Evolutionary conservation across 306 rosid genomes (phyloP).

Genomic region (Cicer bijugum): DNA sequence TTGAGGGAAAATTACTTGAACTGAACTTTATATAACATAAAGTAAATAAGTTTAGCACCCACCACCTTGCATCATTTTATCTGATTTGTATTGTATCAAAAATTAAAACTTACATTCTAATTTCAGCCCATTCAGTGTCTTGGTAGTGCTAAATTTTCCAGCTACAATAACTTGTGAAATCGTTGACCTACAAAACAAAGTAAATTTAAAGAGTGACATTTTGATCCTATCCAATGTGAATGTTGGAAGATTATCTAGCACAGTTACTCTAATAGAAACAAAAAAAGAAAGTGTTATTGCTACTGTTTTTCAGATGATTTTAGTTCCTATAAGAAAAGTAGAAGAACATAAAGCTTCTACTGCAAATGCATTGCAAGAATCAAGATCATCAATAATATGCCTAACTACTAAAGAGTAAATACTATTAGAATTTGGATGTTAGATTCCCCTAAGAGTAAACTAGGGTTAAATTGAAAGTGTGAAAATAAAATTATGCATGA

Average conservation of each 20-base stretch:
- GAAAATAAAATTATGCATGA: no score
- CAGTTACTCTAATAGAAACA: constrained; percentile 4
- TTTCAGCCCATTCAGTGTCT: neutral
- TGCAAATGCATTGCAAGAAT: neutral
- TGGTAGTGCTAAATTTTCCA: constrained; percentile 17
- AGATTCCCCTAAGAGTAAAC: no score
- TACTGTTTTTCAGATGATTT: no score
- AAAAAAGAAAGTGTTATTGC: neutral
- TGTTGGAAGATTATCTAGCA: constrained; percentile 17
- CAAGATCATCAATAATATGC: neutral
- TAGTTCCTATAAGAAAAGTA: no score
- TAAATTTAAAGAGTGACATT: constrained; percentile 1
- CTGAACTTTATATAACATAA: constrained; percentile 12
- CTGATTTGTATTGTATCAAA: constrained; percentile 53
- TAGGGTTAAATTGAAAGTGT: no score
- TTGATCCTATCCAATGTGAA: constrained; percentile 9
- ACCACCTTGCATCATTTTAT: constrained; percentile 57
- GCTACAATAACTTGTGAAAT: constrained; percentile 36
- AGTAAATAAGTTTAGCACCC: constrained; percentile 32
- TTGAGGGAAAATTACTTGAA: neutral
- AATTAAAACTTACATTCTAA: constrained; percentile 33
- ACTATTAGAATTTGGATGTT: no score
- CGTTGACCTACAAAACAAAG: constrained; percentile 37
- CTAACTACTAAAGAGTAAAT: no score
- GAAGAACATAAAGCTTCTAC: neutral